Base-by-base conservation (phyloP, 2,329 filamentous ascomycete species). In the Phaeosphaeria sp. region DNA sequence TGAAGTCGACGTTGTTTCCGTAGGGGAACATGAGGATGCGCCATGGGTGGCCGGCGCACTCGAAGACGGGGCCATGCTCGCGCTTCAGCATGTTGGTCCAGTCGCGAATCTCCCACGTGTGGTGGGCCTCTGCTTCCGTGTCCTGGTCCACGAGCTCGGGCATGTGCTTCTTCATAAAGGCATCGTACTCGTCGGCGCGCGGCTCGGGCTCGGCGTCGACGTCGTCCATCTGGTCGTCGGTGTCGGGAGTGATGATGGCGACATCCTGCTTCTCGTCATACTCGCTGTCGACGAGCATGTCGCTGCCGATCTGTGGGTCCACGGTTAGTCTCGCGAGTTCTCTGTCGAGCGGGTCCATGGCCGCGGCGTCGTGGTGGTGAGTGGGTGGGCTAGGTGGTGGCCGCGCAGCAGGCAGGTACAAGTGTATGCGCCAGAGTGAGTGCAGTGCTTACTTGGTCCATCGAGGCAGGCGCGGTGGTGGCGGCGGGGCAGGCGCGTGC, bases 1-100 rank as follows among this genome's bases (percentile, higher is more conserved):
- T 92, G 72, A 92, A 91, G 65, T 98, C 94, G 55, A 93, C 91
- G 66, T 96, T 94, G 77, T 99, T 99, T 51, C 95, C 95, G 63
- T 89, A 93, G 0, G 95, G 94, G 73, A 99, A 99, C 75, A 99
- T 93, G 15, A 99, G 86, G 68, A 98, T 90, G 71, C 94, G 91
- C 95, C 95, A 99, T 76, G 94, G 95, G 74, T 88, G 89, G 49
- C 91, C 93, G 49, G 89, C 93, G 63, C 92, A 94, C 59, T 95
- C 77, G 77, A 99, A 99, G 56, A 90, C 77, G 2, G 95, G 95
- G 1, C 95, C 92, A 81, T 96, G 93, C 71, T 95, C 90, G 74
- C 91, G 92, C 79, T 91, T 90, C 17, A 84, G 82, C 66, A 96
- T 79, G 39, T 81, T 84, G 64, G 90, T 86, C 93, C 94, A 99